These are phyloP conservation scores for Radiomyces spectabilis DNA, from an alignment of 192 early-diverging fungal genomes.

Conservation along the genomic window DNA sequence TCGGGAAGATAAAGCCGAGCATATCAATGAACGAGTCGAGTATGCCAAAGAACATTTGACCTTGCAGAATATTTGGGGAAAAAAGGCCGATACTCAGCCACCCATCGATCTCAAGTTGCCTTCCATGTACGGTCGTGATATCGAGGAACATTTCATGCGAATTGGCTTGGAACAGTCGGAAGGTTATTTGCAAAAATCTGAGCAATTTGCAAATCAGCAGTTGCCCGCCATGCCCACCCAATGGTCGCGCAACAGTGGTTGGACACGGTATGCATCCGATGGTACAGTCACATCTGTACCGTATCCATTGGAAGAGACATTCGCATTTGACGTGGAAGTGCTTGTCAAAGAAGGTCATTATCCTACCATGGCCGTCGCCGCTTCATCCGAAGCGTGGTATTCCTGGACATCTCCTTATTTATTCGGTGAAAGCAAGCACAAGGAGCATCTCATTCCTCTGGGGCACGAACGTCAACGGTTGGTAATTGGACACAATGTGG, in stretches of 20 bases:
- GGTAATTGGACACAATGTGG: conserved; percentile 88
- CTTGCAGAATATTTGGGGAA: conserved; percentile 45
- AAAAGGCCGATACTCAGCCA: conserved; percentile 31
- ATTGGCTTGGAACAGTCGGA: conserved; percentile 61
- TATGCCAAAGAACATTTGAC: conserved; percentile 39
- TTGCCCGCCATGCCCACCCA: conserved; percentile 37
- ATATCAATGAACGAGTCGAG: conserved; percentile 14
- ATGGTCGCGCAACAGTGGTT: conserved; percentile 62
- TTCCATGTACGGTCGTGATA: conserved; percentile 24
- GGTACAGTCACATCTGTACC: conserved; percentile 23
- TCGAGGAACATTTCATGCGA: conserved; percentile 73
- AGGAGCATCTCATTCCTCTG: conserved; percentile 60
- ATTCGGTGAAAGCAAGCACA: conserved; percentile 30
- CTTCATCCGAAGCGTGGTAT: conserved; percentile 77
- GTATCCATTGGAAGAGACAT: conserved; percentile 48
- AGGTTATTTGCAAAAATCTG: conserved; percentile 48
- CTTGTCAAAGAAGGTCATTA: conserved; percentile 59
- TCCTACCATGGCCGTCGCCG: conserved; percentile 77
- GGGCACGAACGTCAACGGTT: conserved; percentile 30
- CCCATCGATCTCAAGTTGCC: conserved; percentile 30
- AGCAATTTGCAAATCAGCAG: conserved; percentile 25
- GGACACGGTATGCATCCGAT: conserved; percentile 69
- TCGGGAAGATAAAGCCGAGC: not conserved
- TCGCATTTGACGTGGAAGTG: conserved; percentile 88
- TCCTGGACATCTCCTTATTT: conserved; percentile 87